phyloP scores from a whole-genome alignment of 148 eudicot genomes.

The Rhododendron griersonianum region DNA sequence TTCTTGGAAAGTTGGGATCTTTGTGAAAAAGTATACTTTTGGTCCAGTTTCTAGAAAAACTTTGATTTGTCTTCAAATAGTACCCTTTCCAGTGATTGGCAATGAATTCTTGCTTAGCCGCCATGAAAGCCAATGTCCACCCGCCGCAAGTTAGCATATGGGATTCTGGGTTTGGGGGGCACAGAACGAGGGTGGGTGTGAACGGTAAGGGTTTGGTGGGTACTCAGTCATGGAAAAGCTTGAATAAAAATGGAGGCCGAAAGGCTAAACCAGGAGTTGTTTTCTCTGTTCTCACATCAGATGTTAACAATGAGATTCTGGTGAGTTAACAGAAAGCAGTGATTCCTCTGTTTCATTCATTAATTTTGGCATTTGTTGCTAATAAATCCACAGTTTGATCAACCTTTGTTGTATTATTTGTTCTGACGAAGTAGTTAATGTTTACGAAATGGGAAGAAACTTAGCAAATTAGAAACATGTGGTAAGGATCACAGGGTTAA shows the following conservation, averaged over 20 bases:
- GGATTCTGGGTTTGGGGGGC: constrained; percentile 23
- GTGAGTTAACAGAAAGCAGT: constrained; percentile 18
- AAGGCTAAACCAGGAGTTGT: constrained; percentile 30
- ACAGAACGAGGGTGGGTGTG: constrained; percentile 26
- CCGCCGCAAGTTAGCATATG: background rate
- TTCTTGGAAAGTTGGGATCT: background rate
- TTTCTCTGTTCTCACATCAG: constrained; percentile 41
- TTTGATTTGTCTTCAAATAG: background rate
- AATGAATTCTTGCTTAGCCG: constrained; percentile 18
- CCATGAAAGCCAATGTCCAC: constrained; percentile 6
- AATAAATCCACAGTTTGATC: background rate
- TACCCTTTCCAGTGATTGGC: background rate
- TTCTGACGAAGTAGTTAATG: background rate
- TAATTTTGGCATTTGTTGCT: background rate
- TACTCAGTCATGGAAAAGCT: constrained; percentile 19
- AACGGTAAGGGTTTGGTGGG: constrained; percentile 25
- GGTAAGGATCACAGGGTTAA: background rate
- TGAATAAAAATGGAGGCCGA: constrained; percentile 7
- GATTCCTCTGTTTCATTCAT: background rate
- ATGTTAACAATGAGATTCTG: constrained; percentile 34
- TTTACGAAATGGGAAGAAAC: background rate
- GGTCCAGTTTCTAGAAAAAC: background rate
- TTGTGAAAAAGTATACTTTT: background rate
- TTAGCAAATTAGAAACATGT: background rate
- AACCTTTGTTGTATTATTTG: background rate